Conservation (phyloP, 2,329 filamentous ascomycete species). For the Teratosphaeriaceae sp. region DNA sequence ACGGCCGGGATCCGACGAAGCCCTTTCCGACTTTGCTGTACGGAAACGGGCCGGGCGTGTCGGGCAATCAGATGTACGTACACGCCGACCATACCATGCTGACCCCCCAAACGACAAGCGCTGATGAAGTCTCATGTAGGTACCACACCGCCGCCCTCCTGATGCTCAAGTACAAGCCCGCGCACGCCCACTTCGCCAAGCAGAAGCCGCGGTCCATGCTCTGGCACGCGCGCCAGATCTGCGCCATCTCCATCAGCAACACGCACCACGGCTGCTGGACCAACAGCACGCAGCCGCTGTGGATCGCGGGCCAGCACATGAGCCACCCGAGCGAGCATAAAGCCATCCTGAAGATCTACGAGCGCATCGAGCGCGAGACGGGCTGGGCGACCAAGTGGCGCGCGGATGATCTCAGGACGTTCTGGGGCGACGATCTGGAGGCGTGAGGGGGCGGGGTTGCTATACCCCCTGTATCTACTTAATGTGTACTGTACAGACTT, state of each 20-base stretch:
- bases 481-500: too few species aligned
- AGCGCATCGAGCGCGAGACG: conserved; percentile 45
- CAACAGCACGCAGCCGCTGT: conserved; percentile 42
- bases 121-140: too few species aligned
- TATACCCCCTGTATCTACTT: too few species aligned
- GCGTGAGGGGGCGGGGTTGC: not conserved
- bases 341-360: conserved; percentile 43
- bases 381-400: conserved; percentile 51
- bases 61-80: conserved; percentile 50
- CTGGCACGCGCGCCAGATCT: conserved; percentile 43
- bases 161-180: conserved; percentile 46
- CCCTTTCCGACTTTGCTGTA: conserved; percentile 41
- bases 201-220: conserved; percentile 36
- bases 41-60: conserved; percentile 37
- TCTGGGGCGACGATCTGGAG: conserved; percentile 39
- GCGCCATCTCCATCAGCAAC: conserved; percentile 41
- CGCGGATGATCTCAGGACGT: conserved; percentile 47
- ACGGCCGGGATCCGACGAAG: conserved; percentile 11
- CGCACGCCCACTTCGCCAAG: conserved; percentile 18
- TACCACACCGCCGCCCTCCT: conserved; percentile 51
- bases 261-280: conserved; percentile 41
- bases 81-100: too few species aligned
- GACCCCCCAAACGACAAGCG: too few species aligned
- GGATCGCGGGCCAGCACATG: conserved; percentile 43
- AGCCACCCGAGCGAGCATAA: conserved; percentile 38